Conservation (phyloP, 371 early-diverging fungal species). For the Mucor racemosus region DNA sequence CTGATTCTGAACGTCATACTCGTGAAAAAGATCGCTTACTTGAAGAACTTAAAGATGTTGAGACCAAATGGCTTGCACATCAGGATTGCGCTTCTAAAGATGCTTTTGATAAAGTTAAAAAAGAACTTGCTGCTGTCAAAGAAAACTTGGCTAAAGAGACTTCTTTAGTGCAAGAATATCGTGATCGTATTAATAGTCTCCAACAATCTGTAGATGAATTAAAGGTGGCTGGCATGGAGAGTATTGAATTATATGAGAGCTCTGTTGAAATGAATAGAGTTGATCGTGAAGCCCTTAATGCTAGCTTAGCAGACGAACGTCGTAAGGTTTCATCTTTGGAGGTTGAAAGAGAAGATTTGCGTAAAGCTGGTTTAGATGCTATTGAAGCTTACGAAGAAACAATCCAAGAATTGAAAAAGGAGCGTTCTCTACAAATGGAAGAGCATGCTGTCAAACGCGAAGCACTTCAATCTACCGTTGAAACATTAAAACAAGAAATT, state of each 20-base stretch:
- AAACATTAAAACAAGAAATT: conserved; percentile 52
- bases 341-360: conserved; percentile 25
- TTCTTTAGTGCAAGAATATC: conserved; percentile 31
- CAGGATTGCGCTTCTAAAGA: conserved; percentile 44
- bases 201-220: conserved; percentile 52
- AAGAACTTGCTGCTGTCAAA: conserved; percentile 33
- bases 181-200: conserved; percentile 33
- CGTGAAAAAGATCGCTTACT: conserved; percentile 49
- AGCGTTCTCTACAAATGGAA: conserved; percentile 26
- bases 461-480: conserved; percentile 46
- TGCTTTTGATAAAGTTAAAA: conserved; percentile 41
- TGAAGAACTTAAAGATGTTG: conserved; percentile 46
- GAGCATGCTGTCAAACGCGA: conserved; percentile 32
- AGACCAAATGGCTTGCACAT: conserved; percentile 42
- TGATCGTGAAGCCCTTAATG: conserved; percentile 55
- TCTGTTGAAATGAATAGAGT: conserved; percentile 54
- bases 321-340: conserved; percentile 33
- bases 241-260: conserved; percentile 58
- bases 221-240: conserved; percentile 58
- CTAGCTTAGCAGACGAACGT: conserved; percentile 45
- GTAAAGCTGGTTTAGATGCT: conserved; percentile 31
- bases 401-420: conserved; percentile 45
- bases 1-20: conserved; percentile 43
- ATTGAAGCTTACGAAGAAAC: conserved; percentile 30
- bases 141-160: conserved; percentile 37